Percentiles rank a stretch among this genome's conserved stretches.
Conservation (phyloP, 1,284 basidiomycete species). For the Ceratobasidium sp. region DNA sequence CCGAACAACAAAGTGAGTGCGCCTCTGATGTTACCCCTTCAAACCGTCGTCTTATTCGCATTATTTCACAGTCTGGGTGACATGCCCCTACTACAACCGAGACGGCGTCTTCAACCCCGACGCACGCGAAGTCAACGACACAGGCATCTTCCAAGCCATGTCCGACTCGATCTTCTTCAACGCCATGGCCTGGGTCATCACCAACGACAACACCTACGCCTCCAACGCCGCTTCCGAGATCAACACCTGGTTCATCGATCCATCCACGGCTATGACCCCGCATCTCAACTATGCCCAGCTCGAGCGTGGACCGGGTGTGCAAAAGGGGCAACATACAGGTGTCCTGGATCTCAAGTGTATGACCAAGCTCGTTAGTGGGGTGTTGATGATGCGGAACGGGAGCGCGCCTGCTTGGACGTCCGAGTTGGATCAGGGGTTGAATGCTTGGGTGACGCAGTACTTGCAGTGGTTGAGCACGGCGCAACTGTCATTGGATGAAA, state of each 20-base stretch:
- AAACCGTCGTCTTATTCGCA: no score
- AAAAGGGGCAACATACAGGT: constrained; percentile 51
- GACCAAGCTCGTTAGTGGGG: constrained; percentile 53
- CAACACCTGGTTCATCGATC: constrained; percentile 56
- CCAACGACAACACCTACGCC: constrained; percentile 52
- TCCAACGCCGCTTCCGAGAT: constrained; percentile 50
- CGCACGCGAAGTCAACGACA: constrained; percentile 54
- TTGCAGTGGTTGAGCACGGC: constrained; percentile 53
- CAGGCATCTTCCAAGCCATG: constrained; percentile 54
- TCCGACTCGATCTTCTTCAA: constrained; percentile 57
- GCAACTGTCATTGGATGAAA: constrained; percentile 49
- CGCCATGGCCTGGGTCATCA: constrained; percentile 56
- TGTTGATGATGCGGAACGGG: constrained; percentile 52
- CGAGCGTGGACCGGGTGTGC: constrained; percentile 54
- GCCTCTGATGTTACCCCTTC: not conserved
- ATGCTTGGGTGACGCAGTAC: constrained; percentile 52
- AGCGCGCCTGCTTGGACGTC: constrained; percentile 51
- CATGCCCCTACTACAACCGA: constrained; percentile 51
- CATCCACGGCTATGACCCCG: constrained; percentile 58
- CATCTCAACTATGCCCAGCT: constrained; percentile 59
- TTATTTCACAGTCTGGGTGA: constrained; percentile 50
- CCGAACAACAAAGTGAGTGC: constrained; percentile 48
- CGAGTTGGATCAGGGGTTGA: constrained; percentile 51
- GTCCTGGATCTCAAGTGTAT: constrained; percentile 54
- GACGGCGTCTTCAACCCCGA: constrained; percentile 59